Conservation (phyloP, 306 rosid genomes). For the Gillenia trifoliata region DNA sequence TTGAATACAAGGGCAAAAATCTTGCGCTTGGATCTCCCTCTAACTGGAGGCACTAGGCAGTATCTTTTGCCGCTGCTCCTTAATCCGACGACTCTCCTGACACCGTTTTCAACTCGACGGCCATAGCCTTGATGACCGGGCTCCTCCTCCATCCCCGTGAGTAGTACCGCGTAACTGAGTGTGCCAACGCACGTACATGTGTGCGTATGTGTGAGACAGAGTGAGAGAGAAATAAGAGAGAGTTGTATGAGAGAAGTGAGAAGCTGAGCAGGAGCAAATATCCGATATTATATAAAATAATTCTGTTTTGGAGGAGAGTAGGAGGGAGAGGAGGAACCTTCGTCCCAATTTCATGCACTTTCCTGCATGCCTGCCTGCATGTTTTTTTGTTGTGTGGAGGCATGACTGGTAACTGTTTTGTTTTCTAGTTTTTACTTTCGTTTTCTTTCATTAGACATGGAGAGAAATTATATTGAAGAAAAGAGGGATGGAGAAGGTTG, state of each 20-base stretch:
- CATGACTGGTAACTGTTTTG: too few relatives aligned
- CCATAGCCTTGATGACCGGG: background rate
- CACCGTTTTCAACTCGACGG: background rate
- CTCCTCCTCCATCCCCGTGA: background rate
- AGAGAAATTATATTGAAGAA: too few relatives aligned
- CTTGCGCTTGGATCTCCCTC: background rate
- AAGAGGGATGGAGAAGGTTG: too few relatives aligned
- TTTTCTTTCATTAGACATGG: too few relatives aligned
- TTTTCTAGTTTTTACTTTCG: too few relatives aligned
- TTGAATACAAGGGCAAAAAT: background rate
- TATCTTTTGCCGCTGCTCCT: background rate
- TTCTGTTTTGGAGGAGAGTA: background rate
- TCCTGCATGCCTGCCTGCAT: background rate
- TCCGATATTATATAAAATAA: too few relatives aligned
- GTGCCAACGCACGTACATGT: background rate
- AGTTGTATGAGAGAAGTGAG: background rate
- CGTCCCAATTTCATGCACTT: slow-evolving; percentile 12
- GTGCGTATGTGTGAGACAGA: background rate
- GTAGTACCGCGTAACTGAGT: background rate
- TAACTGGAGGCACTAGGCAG: background rate
- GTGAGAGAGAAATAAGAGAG: background rate
- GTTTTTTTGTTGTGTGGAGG: background rate
- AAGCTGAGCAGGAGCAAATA: too few relatives aligned
- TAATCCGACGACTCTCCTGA: background rate
- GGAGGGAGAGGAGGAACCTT: slow-evolving; percentile 13